Evolutionary conservation across 805 yeast genomes (phyloP).

Genomic region (Zygoascus bituminiphila): DNA sequence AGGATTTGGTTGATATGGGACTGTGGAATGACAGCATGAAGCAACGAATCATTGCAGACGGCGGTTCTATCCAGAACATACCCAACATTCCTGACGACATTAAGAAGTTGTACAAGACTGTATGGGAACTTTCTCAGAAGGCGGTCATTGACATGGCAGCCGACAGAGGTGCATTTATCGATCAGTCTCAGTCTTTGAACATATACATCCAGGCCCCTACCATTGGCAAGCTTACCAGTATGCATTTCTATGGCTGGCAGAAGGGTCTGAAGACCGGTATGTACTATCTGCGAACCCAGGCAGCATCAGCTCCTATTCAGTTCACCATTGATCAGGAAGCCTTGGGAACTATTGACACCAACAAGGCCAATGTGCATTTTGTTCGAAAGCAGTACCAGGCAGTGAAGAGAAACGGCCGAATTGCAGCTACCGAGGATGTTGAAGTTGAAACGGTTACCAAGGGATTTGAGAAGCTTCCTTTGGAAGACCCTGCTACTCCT

Average conservation of each 20-base stretch:
- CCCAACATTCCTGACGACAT: constrained; percentile 60
- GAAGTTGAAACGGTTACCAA: constrained; percentile 4
- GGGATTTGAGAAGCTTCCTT: constrained; percentile 4
- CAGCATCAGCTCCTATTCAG: constrained; percentile 92
- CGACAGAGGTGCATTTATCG: constrained; percentile 59
- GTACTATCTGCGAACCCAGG: constrained; percentile 92
- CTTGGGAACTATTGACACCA: constrained; percentile 12
- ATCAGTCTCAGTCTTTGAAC: constrained; percentile 91
- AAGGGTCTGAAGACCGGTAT: constrained; percentile 95
- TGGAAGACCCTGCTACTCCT: constrained; percentile 14
- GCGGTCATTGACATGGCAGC: constrained; percentile 75
- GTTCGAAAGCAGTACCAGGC: constrained; percentile 19
- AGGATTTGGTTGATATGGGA: constrained; percentile 68
- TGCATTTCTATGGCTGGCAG: constrained; percentile 98
- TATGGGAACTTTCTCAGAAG: constrained; percentile 88
- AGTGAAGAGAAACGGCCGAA: constrained; percentile 9
- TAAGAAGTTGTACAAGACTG: constrained; percentile 71
- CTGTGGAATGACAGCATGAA: constrained; percentile 73
- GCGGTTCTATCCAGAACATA: constrained; percentile 78
- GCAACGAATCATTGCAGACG: constrained; percentile 57
- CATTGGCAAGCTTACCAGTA: constrained; percentile 85
- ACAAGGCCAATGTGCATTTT: constrained; percentile 11
- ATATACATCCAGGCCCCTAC: constrained; percentile 80
- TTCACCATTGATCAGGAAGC: constrained; percentile 53
- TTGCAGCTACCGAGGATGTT: background rate